phyloP scores from a whole-genome alignment of 352 stramenopile species.

The Phytophthora sp. region DNA sequence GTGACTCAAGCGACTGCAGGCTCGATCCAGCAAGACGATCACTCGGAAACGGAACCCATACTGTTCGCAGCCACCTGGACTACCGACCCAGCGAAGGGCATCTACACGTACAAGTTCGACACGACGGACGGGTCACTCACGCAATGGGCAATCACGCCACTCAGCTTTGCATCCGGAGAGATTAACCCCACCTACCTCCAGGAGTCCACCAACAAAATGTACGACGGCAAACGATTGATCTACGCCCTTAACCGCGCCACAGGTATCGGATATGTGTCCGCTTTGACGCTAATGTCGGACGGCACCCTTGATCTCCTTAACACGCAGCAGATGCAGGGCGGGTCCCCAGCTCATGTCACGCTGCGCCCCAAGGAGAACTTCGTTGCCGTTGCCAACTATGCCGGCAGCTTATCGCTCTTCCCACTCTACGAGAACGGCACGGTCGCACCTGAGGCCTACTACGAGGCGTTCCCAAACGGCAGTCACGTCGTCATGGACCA shows the following conservation, averaged over 20 bases:
- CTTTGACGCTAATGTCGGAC: constrained; percentile 33
- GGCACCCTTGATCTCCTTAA: constrained; percentile 46
- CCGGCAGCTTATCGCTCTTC: constrained; percentile 55
- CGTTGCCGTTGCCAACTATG: constrained; percentile 59
- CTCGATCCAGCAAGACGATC: neutral
- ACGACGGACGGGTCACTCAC: constrained; percentile 37
- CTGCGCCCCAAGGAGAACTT: constrained; percentile 54
- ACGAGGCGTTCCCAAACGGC: constrained; percentile 39
- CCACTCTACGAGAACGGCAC: constrained; percentile 46
- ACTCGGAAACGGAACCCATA: constrained; percentile 10
- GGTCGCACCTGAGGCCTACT: constrained; percentile 29
- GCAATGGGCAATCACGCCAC: constrained; percentile 22
- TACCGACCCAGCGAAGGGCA: constrained; percentile 49
- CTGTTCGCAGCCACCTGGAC: constrained; percentile 57
- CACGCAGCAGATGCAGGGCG: constrained; percentile 43
- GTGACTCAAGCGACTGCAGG: neutral
- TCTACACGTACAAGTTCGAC: constrained; percentile 53
- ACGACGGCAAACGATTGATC: constrained; percentile 24
- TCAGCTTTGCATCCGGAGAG: constrained; percentile 25
- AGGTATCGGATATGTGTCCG: constrained; percentile 45
- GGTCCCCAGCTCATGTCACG: constrained; percentile 41
- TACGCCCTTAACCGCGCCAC: constrained; percentile 51
- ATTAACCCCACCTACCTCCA: constrained; percentile 67
- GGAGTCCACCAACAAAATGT: constrained; percentile 18
- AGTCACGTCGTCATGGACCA: constrained; percentile 31